Evolutionary conservation across 148 eudicot species (phyloP), one percentile per base, ranked within the genome.

Genomic region (Oxyria digyna): DNA sequence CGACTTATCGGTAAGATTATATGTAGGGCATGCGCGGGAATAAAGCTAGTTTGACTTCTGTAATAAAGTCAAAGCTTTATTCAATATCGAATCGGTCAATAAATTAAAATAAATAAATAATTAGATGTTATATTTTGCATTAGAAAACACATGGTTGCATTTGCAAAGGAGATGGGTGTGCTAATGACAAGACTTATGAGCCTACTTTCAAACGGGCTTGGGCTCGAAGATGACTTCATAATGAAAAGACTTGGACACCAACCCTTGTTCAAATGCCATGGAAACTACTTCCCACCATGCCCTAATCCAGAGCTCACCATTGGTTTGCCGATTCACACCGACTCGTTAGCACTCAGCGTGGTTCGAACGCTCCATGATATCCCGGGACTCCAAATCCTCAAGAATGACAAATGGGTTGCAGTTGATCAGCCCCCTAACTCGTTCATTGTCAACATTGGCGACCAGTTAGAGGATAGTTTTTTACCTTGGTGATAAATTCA

Each of bases 231-330:
- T 8, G 68, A 54, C 46, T 37, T 21, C 64, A 27, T 79, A 37
- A 23, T 69, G 18, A 63, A 18, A 13, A 67, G 46, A 35, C 42
- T 72, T 24, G 78, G 78, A n/a, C 10, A 45, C 38, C 15, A 72
- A 20, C 76, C 76, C 11, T 69, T 73, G 18, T 74, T 26, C 42
- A 71, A 73, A 69, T 75, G 21, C 8, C 78, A 75, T 75, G 76
- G 73, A 26, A 85, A 85, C 69, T 85, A 69, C 59, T 85, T 78
- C 52, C 86, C 86, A 2, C 81, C 81, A 17, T 85, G 84, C 62
- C 76, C 89, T 10, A 74, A 82, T 14, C 89, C 89, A 0, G 81
- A 85, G 41, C 76, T 80, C 21, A 77, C 86, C 0, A 75, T 85
- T 9, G 89, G 84, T 29, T 50, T 83, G 17, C 81, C 78, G 1